Evolutionary conservation across 305 asterid genomes (phyloP).

Genomic region (Striga hermonthica): DNA sequence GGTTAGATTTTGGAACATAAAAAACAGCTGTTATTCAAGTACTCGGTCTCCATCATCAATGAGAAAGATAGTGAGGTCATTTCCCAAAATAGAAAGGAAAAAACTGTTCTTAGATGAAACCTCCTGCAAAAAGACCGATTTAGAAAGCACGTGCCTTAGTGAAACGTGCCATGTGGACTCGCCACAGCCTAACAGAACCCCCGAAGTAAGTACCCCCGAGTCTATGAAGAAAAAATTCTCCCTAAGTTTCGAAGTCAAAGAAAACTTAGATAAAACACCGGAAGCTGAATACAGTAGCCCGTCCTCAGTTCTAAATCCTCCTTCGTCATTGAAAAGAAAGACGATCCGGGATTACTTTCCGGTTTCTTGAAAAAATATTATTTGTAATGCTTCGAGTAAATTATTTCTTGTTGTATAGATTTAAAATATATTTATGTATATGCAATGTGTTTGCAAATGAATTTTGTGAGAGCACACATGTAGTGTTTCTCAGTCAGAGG

Average conservation of each 20-base stretch:
- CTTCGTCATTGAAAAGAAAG: constrained; percentile 75
- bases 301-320: constrained; percentile 81
- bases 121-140: constrained; percentile 29
- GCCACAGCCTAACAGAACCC: constrained; percentile 34
- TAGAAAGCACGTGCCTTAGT: constrained; percentile 23
- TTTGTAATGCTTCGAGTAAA: background rate
- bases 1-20: constrained; percentile 81
- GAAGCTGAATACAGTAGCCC: constrained; percentile 68
- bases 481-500: too few relatives aligned
- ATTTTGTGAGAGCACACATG: too few relatives aligned
- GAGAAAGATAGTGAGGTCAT: constrained; percentile 63
- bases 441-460: too few relatives aligned
- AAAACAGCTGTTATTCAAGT: constrained; percentile 67
- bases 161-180: constrained; percentile 25
- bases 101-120: constrained; percentile 61
- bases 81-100: constrained; percentile 53
- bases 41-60: constrained; percentile 77
- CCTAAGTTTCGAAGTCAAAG: constrained; percentile 41
- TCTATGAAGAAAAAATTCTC: constrained; percentile 49
- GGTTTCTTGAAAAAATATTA: constrained; percentile 39
- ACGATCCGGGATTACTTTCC: constrained; percentile 81
- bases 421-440: background rate
- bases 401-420: constrained; percentile 29
- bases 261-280: constrained; percentile 50
- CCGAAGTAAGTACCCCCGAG: constrained; percentile 63